These are phyloP conservation scores for Puccinia triticina DNA, from an alignment of 1,284 basidiomycete species.

Conservation along the genomic window DNA sequence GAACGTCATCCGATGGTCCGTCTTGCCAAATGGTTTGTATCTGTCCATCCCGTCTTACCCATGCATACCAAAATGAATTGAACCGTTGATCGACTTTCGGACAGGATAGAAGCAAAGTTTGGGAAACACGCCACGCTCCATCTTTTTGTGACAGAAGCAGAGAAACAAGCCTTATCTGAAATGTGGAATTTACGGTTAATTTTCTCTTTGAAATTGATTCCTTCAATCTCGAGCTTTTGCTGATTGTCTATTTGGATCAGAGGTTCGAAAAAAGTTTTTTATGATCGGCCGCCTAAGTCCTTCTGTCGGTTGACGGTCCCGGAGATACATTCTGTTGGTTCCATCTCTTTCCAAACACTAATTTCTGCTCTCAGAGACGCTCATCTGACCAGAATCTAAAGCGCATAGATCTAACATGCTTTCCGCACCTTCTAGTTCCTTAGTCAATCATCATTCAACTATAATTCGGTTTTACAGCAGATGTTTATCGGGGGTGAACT, in stretches of 20 bases:
- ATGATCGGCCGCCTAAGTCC: slow-evolving; percentile 82
- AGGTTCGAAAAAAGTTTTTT: slow-evolving; percentile 65
- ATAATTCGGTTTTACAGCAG: slow-evolving; percentile 54
- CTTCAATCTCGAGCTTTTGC: slow-evolving; percentile 30
- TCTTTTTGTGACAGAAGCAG: slow-evolving; percentile 88
- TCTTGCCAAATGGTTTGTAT: slow-evolving; percentile 71
- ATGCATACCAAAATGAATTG: not conserved
- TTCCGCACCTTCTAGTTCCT: slow-evolving; percentile 22
- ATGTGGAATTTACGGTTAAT: slow-evolving; percentile 79
- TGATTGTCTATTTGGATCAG: slow-evolving; percentile 33
- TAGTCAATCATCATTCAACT: slow-evolving; percentile 54
- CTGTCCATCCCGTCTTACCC: not conserved
- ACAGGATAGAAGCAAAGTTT: slow-evolving; percentile 79
- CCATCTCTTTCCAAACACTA: slow-evolving; percentile 62
- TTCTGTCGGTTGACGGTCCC: slow-evolving; percentile 73
- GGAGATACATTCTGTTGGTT: slow-evolving; percentile 72
- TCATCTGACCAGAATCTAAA: not conserved
- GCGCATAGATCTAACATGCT: not conserved
- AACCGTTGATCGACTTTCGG: not conserved
- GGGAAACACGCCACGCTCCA: slow-evolving; percentile 82
- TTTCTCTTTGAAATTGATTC: slow-evolving; percentile 45
- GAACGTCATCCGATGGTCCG: slow-evolving; percentile 69
- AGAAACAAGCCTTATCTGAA: slow-evolving; percentile 72
- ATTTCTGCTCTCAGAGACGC: slow-evolving; percentile 56
- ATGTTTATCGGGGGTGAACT: slow-evolving; percentile 68